These are phyloP conservation scores for Blastobotrys persicus DNA, from an alignment of 1,139 yeast genomes.

Conservation along the genomic window DNA sequence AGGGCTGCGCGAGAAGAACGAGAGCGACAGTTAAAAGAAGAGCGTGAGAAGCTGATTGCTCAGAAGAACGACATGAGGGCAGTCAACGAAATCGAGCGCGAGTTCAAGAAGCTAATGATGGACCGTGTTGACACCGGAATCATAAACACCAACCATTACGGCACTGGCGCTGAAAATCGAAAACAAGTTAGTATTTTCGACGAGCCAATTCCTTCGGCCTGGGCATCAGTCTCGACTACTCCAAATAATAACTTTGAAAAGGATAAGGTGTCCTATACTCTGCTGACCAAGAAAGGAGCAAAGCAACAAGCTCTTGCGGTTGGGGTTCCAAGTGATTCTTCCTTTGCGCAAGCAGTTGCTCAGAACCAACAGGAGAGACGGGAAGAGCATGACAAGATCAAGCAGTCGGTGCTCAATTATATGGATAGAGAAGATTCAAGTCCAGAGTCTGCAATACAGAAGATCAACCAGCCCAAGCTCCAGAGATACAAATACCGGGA, in stretches of 20 bases:
- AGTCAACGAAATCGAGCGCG: conserved; percentile 37
- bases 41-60: conserved; percentile 20
- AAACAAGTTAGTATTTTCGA: conserved; percentile 28
- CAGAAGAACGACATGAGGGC: conserved; percentile 29
- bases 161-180: neutral
- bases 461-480: conserved; percentile 24
- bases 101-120: conserved; percentile 36
- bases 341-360: conserved; percentile 28
- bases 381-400: conserved; percentile 30
- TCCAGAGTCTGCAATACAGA: conserved; percentile 11
- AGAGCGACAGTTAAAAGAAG: conserved; percentile 16
- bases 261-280: conserved; percentile 21
- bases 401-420: conserved; percentile 30
- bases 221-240: conserved; percentile 14
- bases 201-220: conserved; percentile 34
- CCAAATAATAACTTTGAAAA: conserved; percentile 11
- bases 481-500: conserved; percentile 8
- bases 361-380: conserved; percentile 26
- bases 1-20: conserved; percentile 20
- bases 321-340: conserved; percentile 30
- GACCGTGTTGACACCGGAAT: conserved; percentile 27
- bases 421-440: conserved; percentile 17
- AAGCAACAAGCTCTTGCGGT: conserved; percentile 24
- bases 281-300: conserved; percentile 30
- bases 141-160: no score